Base-by-base conservation (phyloP, 1,139 yeast genomes). In the Blastobotrys raffinosifermentans region DNA sequence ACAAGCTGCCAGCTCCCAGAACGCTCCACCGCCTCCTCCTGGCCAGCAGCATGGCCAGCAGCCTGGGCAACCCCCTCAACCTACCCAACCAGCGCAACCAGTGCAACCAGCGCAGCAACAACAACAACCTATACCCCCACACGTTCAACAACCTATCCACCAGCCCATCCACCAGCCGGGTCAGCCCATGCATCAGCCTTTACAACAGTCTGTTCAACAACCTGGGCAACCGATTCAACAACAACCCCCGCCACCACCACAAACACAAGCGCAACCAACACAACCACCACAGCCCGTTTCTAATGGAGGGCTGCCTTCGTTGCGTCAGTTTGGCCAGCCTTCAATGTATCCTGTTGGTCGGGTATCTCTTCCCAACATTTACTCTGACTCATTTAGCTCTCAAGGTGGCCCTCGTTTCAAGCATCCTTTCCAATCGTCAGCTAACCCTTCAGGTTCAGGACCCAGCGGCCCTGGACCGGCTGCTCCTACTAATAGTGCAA, bases 361-460 rank as follows among this genome's bases (percentile, higher is more conserved):
- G 13, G 54, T 53, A 26, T 54, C 58, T 11, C 38, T 53, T 25
- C 58, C 58, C 8, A 54, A 54, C 36, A 53, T 54, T 31, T 48
- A 53, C 34, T 44, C 54, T 10, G 48, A 39, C 17, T 40, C 37
- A 26, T 38, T 32, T 19, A 19, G 21, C 14, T 6, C 5, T 25
- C 11, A 31, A 29, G 13, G 16, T 9, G 3, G 15, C 26, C n/a
- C 38, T 29, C 8, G 29, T 31, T 32, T 33, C 39, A 13, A 20
- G 17, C 31, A 33, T 34, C 13, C 37, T 41, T 11, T 35, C 27
- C 13, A 18, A 19, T 8, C 29, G 19, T 17, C 34, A 29, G 15
- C 29, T 20, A 19, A 6, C 8, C 8, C 21, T 19, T 9, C 6
- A 6, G 11, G 14, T n/a, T 8, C 15, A 8, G 27, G 27, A 6